Evolutionary conservation across 2,329 filamentous ascomycete genomes (phyloP), one percentile per base, ranked within the genome.

Genomic region (Penicillium aurantiogriseum): DNA sequence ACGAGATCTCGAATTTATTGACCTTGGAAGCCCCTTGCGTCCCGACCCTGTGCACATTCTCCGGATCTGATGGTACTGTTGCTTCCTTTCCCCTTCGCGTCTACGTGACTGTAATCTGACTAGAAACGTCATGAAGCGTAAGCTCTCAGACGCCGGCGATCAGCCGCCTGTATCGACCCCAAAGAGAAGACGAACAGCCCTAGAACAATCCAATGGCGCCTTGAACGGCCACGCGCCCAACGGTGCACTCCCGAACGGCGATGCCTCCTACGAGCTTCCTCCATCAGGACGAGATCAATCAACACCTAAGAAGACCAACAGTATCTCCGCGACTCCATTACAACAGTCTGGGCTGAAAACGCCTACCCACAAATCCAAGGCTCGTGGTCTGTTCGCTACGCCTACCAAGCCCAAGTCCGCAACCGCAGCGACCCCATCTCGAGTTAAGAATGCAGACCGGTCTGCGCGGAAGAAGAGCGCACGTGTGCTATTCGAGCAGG

Each of bases 391-490:
- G 21, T 78, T 79, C 55, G 69, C 74, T 11, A 79, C 77, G 1
- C 75, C 77, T 31, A 74, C 69, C 19, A 77, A 76, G 56, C 53
- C 61, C 6, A 65, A 75, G 56, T 49, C 60, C 4, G 59, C 65
- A 4, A 54, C 44, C 10, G 61, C 61, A 36, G 63, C 63, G 19
- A 91, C 88, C 1, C 88, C 90, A 0, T 83, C 84, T 38, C 83
- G 86, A 63, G 80, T 83, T 42, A 85, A 83, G 61, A 89, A 90
- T 62, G 89, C 89, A 21, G 91, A 97, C 75, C 86, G 89, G 48
- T 97, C 92, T 5, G 93, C 92, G 2, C 86, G 89, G 67, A 87
- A 87, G 69, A 97, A 96, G 80, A 96, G 90, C 71, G 89, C 89
- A 23, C 83, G 87, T 51, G 85, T 86, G 4, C 77, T 97, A 51